A percentile compares a stretch with the other conserved stretches of the same genome.
phyloP scores from a whole-genome alignment of 2,329 filamentous ascomycete species.

The Alternaria burnsii region DNA sequence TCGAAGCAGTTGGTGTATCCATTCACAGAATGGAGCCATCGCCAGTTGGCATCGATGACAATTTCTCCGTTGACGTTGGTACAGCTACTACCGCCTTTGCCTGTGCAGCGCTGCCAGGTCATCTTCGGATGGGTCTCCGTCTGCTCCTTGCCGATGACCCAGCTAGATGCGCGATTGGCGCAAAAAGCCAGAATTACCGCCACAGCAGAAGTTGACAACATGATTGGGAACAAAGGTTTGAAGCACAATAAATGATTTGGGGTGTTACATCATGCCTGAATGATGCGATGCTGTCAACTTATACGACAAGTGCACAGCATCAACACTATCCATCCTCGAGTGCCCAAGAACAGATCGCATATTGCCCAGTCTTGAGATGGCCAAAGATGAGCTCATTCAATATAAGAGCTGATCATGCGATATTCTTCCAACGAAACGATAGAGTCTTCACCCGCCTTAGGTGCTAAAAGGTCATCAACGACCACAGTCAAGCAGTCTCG shows the following conservation, averaged over 20 bases:
- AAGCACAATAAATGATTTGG: not conserved
- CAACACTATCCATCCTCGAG: not conserved
- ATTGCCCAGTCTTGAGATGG: conserved; percentile 18
- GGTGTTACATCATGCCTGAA: not conserved
- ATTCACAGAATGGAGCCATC: conserved; percentile 55
- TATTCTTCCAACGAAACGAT: conserved; percentile 27
- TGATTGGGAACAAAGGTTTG: conserved; percentile 8
- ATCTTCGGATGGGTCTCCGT: conserved; percentile 54
- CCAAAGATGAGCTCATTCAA: conserved; percentile 16
- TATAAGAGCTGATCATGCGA: conserved; percentile 26
- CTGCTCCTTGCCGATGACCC: conserved; percentile 47
- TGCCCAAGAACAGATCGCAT: conserved; percentile 10
- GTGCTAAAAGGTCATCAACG: conserved; percentile 5
- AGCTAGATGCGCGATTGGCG: conserved; percentile 39
- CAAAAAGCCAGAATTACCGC: conserved; percentile 35
- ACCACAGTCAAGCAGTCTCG: conserved; percentile 13
- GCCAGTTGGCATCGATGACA: conserved; percentile 57
- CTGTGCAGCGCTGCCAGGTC: conserved; percentile 52
- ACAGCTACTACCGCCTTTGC: conserved; percentile 45
- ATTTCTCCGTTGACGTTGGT: conserved; percentile 45
- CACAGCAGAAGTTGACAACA: conserved; percentile 33
- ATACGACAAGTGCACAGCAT: not conserved
- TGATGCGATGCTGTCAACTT: not conserved
- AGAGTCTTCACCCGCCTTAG: conserved; percentile 24
- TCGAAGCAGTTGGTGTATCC: conserved; percentile 53